Base-by-base conservation (phyloP, 202 grass and related monocot genomes). In the Cymbopogon flexuosus region DNA sequence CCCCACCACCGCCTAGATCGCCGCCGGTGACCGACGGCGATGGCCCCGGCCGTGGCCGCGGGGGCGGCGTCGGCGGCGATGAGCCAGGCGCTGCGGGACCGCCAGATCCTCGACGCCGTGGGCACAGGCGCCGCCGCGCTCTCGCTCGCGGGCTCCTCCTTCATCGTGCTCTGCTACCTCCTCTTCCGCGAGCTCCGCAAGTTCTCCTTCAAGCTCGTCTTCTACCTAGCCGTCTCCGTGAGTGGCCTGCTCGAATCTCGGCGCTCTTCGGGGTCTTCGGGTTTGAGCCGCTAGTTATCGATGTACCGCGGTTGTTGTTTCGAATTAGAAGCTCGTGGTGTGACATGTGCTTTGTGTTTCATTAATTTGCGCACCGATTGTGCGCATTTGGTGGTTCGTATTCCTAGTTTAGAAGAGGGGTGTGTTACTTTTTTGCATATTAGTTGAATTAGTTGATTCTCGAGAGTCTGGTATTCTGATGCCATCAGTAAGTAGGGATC, bases 161-260 rank as follows among this genome's bases (percentile, higher is more conserved):
- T 95, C 87, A 99, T 99, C 80, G 96, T 99, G 35, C 76, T 95
- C 15, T 99, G 96, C 82, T 99, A 99, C 84, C 79, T 99, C 73
- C 86, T 95, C 80, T 95, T 99, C 92, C 93, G 93, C 70, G 92
- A 99, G 76, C 92, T 99, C 64, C 96, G 89, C 75, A 99, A 93
- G 85, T 99, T 99, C 88, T 99, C 96, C 22, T 99, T 95, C 87
- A 99, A 95, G 86, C 96, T 99, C 73, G 87, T 99, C 43, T 99
- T 87, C 92, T 95, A 91, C 87, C 96, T 99, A 40, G 92, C 92
- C 35, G 64, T 99, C 76, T 93, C 96, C 40, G 96, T 95, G 80
- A 83, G 79, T 49, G 4, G 27, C 15, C 77, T 8, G 14, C 24
- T 72, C 13, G 14, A 58, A 79, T 77, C 49, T 77, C n/a, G 13